Conservation (phyloP, 73 alveolate genomes). For the Chromera velia region DNA sequence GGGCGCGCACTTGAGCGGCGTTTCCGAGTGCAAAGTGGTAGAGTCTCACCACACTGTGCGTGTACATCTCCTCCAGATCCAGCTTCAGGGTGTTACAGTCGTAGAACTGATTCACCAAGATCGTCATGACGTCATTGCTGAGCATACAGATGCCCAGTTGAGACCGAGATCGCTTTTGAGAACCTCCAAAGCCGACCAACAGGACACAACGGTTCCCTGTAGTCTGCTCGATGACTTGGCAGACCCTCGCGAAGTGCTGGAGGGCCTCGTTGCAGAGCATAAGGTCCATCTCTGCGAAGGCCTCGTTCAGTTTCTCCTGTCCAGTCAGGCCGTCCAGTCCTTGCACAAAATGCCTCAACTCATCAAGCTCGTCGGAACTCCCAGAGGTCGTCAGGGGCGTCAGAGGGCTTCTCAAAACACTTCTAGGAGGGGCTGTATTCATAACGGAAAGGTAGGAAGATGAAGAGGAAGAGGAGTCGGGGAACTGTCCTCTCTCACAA, state of each 20-base stretch:
- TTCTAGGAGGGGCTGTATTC: too few relatives aligned
- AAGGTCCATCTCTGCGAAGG: conserved; percentile 87
- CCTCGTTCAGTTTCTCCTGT: conserved; percentile 91
- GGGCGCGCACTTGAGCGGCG: conserved; percentile 93
- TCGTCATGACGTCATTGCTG: conserved; percentile 73
- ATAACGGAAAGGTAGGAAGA: too few relatives aligned
- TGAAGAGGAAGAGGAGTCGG: too few relatives aligned
- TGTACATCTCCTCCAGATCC: conserved; percentile 86
- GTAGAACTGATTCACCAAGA: conserved; percentile 88
- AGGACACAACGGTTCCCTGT: conserved; percentile 96
- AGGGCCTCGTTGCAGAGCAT: conserved; percentile 96
- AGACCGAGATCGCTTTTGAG: conserved; percentile 94
- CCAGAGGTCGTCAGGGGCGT: too few relatives aligned
- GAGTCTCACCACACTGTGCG: conserved; percentile 87
- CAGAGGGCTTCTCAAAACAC: too few relatives aligned
- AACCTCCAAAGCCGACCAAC: conserved; percentile 99
- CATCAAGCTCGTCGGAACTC: too few relatives aligned
- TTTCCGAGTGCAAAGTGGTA: conserved; percentile 99
- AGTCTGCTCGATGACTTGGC: conserved; percentile 90
- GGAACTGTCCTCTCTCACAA: too few relatives aligned
- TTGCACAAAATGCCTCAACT: too few relatives aligned
- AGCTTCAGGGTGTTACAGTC: conserved; percentile 77
- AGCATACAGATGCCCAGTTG: conserved; percentile 88
- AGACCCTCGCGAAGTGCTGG: conserved; percentile 91
- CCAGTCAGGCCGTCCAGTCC: too few relatives aligned